Base-by-base conservation (phyloP, 805 yeast species). In the Saturnispora ahearnii region DNA sequence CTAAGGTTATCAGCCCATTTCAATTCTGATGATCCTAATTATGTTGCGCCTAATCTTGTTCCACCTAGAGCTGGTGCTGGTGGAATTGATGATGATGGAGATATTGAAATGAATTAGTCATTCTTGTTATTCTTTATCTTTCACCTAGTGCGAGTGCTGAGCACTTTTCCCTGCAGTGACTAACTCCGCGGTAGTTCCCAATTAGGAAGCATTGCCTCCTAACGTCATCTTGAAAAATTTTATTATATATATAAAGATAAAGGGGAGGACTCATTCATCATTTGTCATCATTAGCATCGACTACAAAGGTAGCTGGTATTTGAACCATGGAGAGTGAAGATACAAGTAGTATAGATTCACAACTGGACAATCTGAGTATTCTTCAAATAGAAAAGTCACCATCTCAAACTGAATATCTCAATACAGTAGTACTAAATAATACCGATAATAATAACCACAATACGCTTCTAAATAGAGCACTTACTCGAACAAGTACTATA, bases 1-100 rank as follows among this genome's bases (percentile, higher is more conserved):
- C n/a, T 47, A n/a, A 47, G 50, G 24, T 30, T 47, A 24, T 32
- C 41, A 12, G 50, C 45, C 4, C 45, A 47, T 29, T 47, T 47
- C 41, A 47, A 47, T 26, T 12, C 34, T 5, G 41, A 33, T 8
- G 50, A 47, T 13, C 45, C 45, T 10, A 30, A 47, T n/a, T 47
- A 47, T 33, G 41, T 18, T 37, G 36, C 50, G 7, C 50, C 50
- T 15, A 34, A 42, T 15, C 34, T 47, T 24, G 26, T 47, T n/a
- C 44, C 44, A 24, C 15, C 8, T 24, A 22, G 30, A 12, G 18
- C 10, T 22, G 28, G 70, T 57, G 31, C 61, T 45, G 3, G 82
- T 76, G 58, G 79, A 78, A 2, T 80, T 70, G 58, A 82, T 87
- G 12, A 83, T 3, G 44, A 45, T 34, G 41, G 44, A 8, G 48